Evolutionary conservation across 2,329 filamentous ascomycete genomes (phyloP), one percentile per base, ranked within the genome.

Genomic region (Thielaviopsis musarum): DNA sequence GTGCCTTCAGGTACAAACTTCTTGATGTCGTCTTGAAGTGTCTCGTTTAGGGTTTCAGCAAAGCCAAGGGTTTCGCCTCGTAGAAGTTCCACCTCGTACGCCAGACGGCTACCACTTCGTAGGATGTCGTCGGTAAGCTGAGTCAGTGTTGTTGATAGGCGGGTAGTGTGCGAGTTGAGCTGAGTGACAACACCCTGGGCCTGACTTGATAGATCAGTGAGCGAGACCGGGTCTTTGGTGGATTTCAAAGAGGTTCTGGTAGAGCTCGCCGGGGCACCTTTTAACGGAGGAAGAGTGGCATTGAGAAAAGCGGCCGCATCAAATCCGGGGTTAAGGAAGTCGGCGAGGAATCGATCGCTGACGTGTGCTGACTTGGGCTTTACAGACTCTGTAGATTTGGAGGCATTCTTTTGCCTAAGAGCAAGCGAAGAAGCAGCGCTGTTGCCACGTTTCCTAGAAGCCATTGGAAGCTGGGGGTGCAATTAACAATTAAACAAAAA

Each of bases 61-160:
- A 96, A 74, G n/a, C 86, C 79, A 54, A 90, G 73, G 2, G 89
- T 87, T 71, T 96, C 91, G 63, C 91, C 91, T n/a, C 90, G 82
- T 55, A 97, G 72, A 19, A 97, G 80, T 71, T 97, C 91, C 21
- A 97, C 91, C 71, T 97, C 88, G 68, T 98, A 98, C 21, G 91
- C 89, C 60, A 98, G 74, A 3, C 91, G 80, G 64, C 88, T 89
- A 26, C 91, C 88, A 66, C 88, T 91, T 60, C 93, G 82, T 63
- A 98, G 72, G 63, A 98, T 97, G 65, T 97, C 93, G 70, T 98
- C 91, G 12, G 93, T 96, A 62, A 97, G 76, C 67, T 91, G 85
- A 34, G 90, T 95, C 61, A 98, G 77, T 53, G 84, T 87, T 58
- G 79, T 83, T 15, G 90, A 89, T 7, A 96, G 75, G 53, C 90